These are phyloP conservation scores for Ceratopteris richardii DNA, from an alignment of 75 land plant species.

Conservation along the genomic window DNA sequence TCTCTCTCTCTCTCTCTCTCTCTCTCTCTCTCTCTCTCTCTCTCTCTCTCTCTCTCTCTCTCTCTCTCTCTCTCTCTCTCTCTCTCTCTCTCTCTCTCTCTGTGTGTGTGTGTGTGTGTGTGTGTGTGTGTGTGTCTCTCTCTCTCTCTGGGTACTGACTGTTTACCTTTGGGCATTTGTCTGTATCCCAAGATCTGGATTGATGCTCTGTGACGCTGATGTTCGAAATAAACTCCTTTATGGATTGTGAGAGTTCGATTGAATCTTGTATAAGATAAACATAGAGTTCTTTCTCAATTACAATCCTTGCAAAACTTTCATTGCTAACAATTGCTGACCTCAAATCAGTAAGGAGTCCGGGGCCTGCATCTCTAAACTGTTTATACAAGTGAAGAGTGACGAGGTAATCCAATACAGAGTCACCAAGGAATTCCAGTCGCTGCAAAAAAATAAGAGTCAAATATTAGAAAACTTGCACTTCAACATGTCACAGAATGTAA, in stretches of 20 bases:
- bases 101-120: no score
- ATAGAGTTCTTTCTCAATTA: constrained; percentile 49
- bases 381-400: constrained; percentile 74
- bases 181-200: not conserved
- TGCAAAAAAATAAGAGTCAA: constrained; percentile 19
- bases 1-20: no score
- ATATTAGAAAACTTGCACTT: constrained; percentile 1
- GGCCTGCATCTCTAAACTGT: constrained; percentile 52
- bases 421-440: constrained; percentile 97
- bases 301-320: constrained; percentile 64
- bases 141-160: no score
- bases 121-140: no score
- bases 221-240: constrained; percentile 37
- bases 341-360: constrained; percentile 83
- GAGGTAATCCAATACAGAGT: constrained; percentile 84
- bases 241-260: constrained; percentile 31
- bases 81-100: no score
- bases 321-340: constrained; percentile 71
- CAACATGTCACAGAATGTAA: no score
- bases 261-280: constrained; percentile 54
- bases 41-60: no score
- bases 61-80: no score
- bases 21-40: no score
- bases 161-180: constrained; percentile 9
- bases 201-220: not conserved